phyloP scores from a whole-genome alignment of 148 eudicot genomes.

The Chenopodium formosanum region DNA sequence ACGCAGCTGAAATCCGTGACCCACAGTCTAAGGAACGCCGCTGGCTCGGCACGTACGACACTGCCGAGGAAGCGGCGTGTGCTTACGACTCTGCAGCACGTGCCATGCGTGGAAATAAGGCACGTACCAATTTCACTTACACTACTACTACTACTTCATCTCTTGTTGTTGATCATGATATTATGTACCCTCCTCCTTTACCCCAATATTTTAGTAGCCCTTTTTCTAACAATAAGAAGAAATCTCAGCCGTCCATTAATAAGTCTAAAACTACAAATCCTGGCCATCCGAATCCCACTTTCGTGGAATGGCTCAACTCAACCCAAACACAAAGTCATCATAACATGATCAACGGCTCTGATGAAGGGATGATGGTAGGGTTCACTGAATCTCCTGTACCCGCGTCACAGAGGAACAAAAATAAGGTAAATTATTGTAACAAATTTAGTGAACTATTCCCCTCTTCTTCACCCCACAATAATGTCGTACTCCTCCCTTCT shows the following conservation, averaged over 20 bases:
- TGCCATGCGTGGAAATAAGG: slow-evolving; percentile 67
- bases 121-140: slow-evolving; percentile 57
- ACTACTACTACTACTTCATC: slow-evolving; percentile 2
- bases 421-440: background rate
- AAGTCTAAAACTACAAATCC: background rate
- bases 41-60: slow-evolving; percentile 83
- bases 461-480: slow-evolving; percentile 15
- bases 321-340: background rate
- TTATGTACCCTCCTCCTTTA: slow-evolving; percentile 13
- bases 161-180: background rate
- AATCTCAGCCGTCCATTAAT: slow-evolving; percentile 33
- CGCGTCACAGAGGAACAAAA: background rate
- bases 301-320: background rate
- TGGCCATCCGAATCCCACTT: slow-evolving; percentile 7
- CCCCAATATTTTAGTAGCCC: slow-evolving; percentile 12
- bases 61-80: slow-evolving; percentile 81
- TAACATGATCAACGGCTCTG: background rate
- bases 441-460: slow-evolving; percentile 26
- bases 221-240: slow-evolving; percentile 1
- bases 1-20: slow-evolving; percentile 82
- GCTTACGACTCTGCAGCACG: slow-evolving; percentile 84
- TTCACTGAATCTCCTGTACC: slow-evolving; percentile 15
- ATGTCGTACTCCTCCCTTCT: background rate
- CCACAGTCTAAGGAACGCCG: slow-evolving; percentile 73
- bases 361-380: background rate